Evolutionary conservation across 345 rosid species (phyloP).

Genomic region (Eucalyptus grandis): DNA sequence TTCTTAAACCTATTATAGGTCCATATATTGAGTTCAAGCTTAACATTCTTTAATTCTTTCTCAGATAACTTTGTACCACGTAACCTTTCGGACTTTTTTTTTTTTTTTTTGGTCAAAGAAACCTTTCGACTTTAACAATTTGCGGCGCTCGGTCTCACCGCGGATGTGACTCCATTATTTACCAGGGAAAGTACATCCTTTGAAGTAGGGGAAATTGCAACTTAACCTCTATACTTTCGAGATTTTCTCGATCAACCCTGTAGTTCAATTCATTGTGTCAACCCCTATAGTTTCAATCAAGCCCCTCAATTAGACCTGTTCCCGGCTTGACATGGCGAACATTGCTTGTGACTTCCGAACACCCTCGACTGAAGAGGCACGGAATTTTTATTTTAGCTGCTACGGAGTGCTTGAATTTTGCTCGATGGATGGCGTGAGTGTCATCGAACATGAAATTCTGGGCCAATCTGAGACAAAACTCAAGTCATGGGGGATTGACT

Average conservation of each 20-base stretch:
- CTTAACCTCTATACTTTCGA: neutral
- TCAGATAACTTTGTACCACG: rapidly evolving
- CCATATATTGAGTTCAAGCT: neutral
- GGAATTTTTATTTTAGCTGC: neutral
- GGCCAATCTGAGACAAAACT: neutral
- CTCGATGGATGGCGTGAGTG: neutral
- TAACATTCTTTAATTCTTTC: neutral
- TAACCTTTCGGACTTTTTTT: neutral
- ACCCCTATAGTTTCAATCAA: neutral
- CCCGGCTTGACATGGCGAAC: neutral
- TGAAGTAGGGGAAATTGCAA: neutral
- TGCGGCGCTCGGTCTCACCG: no score
- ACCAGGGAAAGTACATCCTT: neutral
- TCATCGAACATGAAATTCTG: neutral
- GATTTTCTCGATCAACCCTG: neutral
- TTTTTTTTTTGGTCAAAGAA: no score
- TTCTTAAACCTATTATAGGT: no score
- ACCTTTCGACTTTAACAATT: neutral
- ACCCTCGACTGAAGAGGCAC: neutral
- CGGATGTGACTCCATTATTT: neutral
- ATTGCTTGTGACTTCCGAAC: neutral
- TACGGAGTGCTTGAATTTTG: neutral
- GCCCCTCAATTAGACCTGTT: neutral
- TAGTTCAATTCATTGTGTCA: neutral
- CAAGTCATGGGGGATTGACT: neutral